Percentiles rank a stretch among this genome's conserved stretches.
Evolutionary conservation across 176 grass and related monocot genomes (phyloP).

Genomic region (Elymus sibiricus): DNA sequence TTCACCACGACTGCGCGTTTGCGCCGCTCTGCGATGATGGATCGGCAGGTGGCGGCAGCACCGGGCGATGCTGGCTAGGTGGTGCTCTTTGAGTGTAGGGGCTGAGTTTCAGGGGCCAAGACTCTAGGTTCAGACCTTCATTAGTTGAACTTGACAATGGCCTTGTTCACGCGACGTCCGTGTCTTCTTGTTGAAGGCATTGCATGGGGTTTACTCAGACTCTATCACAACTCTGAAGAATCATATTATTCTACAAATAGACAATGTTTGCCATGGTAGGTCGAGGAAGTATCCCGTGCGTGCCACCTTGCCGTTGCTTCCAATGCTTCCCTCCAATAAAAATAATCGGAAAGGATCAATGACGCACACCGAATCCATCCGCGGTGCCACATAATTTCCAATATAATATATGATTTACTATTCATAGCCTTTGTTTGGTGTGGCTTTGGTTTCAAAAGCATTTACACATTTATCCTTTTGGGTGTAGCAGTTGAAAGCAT

Average conservation of each 20-base stretch:
- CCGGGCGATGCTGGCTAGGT: too few relatives aligned
- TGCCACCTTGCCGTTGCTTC: conserved; percentile 10
- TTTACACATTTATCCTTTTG: neutral
- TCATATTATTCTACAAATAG: neutral
- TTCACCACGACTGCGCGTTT: too few relatives aligned
- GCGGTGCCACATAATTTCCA: neutral
- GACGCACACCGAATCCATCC: neutral
- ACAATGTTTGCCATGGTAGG: neutral
- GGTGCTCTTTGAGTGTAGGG: too few relatives aligned
- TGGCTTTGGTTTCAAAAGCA: conserved; percentile 2
- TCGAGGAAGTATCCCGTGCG: neutral
- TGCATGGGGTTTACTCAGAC: neutral
- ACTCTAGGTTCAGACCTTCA: too few relatives aligned
- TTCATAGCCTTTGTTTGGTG: neutral
- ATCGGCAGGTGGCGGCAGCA: too few relatives aligned
- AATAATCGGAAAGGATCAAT: neutral
- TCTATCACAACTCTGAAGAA: neutral
- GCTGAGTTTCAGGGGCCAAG: too few relatives aligned
- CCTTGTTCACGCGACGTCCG: too few relatives aligned
- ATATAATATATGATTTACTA: neutral
- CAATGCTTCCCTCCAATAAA: neutral
- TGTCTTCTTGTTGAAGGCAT: too few relatives aligned
- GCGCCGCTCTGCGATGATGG: too few relatives aligned
- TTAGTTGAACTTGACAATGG: too few relatives aligned
- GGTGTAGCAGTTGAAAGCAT: neutral